Evolutionary conservation across 2,329 filamentous ascomycete genomes (phyloP), one percentile per base, ranked within the genome.

Genomic region (Ustulina deusta): DNA sequence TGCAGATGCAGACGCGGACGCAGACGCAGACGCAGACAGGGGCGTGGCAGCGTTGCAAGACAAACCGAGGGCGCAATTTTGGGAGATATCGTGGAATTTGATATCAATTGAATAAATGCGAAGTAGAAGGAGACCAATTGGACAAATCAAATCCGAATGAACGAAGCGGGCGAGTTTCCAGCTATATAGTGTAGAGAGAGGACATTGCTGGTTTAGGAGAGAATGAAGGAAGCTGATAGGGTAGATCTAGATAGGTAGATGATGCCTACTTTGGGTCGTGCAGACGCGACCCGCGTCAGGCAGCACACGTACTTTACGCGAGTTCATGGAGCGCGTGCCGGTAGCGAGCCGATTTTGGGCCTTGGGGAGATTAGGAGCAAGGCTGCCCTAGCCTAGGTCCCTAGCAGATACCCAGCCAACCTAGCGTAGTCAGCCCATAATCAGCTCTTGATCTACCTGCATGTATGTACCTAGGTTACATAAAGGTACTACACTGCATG

Each of bases 241-340:
- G n/a, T n/a, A n/a, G 17, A 11, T n/a, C 10, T 25, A 32, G 3
- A 3, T 22, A 44, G n/a, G 38, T 34, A 20, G 7, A 27, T 2
- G 25, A 40, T 15, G 46, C 11, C 6, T 20, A 32, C 25, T 51
- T 38, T 56, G 25, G 42, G 32, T 63, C 67, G 67, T 32, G 27
- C 15, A 57, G 22, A 42, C 68, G 68, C 65, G 68, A 66, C 15
- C 1, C 49, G 63, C 66, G 59, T 63, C 42, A 52, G 38, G 42
- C 32, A 55, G 27, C 22, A 59, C 69, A 69, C 69, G 69, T 66
- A 58, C 62, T 69, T 69, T 67, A 72, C 70, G 69, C 70, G 70
- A 49, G 51, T 9, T 70, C 68, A 69, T 67, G 66, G 66, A 69
- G 66, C 70, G 63, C 63, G 69, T 68, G 66, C 68, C 25, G 48